These are phyloP conservation scores for Usnea hakonensis DNA, from an alignment of 495 filamentous ascomycete species.

Conservation along the genomic window DNA sequence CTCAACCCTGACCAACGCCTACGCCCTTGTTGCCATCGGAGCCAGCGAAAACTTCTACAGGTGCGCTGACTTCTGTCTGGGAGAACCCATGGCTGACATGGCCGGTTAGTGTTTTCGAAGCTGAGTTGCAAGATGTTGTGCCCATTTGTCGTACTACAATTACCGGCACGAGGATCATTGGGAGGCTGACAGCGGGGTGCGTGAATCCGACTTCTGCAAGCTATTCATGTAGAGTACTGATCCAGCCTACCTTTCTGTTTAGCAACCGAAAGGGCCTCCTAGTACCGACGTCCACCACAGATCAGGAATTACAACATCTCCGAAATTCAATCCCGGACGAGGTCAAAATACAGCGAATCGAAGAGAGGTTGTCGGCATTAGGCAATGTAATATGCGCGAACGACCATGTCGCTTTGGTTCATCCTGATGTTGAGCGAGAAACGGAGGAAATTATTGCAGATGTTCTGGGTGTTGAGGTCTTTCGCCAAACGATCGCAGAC, in stretches of 20 bases:
- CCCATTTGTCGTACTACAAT: constrained; percentile 98
- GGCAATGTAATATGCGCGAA: constrained; percentile 96
- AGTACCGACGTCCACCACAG: constrained; percentile 90
- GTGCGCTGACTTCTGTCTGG: constrained; percentile 34
- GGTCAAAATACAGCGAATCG: constrained; percentile 90
- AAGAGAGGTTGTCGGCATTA: constrained; percentile 90
- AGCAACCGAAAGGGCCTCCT: constrained; percentile 95
- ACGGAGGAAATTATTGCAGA: constrained; percentile 95
- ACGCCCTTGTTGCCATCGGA: constrained; percentile 84
- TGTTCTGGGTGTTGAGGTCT: constrained; percentile 94
- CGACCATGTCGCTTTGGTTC: constrained; percentile 92
- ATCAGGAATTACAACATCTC: constrained; percentile 95
- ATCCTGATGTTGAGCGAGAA: constrained; percentile 95
- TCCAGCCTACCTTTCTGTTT: background rate
- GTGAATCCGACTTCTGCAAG: constrained; percentile 20
- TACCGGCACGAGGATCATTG: constrained; percentile 90
- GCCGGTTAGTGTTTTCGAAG: constrained; percentile 68
- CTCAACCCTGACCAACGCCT: constrained; percentile 90
- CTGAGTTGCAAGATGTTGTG: constrained; percentile 93
- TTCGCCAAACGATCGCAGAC: constrained; percentile 93
- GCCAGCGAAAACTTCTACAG: constrained; percentile 97
- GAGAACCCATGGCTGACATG: background rate
- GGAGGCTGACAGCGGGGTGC: constrained; percentile 89
- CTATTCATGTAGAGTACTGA: constrained; percentile 1
- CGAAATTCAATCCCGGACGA: constrained; percentile 85